Base-by-base conservation (phyloP, 495 filamentous ascomycete genomes). In the Talaromyces borbonicus region DNA sequence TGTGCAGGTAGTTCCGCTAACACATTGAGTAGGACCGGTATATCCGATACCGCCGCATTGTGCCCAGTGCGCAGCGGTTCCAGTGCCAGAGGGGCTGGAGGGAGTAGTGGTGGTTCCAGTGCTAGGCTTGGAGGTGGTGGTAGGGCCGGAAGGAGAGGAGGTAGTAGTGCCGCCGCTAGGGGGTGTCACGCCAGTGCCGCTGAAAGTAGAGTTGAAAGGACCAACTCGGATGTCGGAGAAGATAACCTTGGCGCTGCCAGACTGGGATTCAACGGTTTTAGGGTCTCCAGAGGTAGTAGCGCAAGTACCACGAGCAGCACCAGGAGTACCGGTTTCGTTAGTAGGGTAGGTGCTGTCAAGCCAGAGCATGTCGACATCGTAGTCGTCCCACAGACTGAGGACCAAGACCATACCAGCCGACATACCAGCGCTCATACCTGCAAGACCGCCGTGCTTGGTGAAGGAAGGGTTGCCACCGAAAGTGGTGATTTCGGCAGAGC, bases 301-400 rank as follows among this genome's bases (percentile, higher is more conserved):
- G 64, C 86, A 92, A 48, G 74, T 72, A 41, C 85, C 86, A 60
- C 86, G 83, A 53, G 72, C 72, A 43, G 76, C 73, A 61, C 86
- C 86, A 26, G 82, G 81, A 8, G 54, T 56, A 48, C 69, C 63
- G 14, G 71, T 69, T 2, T 62, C 70, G 55, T 72, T 70, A 31
- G 71, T 63, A 3, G 85, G 86, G 70, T 80, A 87, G 63, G 67
- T 74, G 58, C 79, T 79, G 71, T 90, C 85, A 55, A 92, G 79
- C 86, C 86, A 90, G 53, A 84, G 73, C 86, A 90, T 90, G 68
- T 85, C 75, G 65, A 73, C 66, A 19, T 72, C 65, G 65, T 89
- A 77, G 67, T 88, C 84, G 57, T 86, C 82, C 84, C 84, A 88
- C 57, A 88, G 58, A 54, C 75, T 80, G 75, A 89, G 74, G 59